Percentiles rank a stretch among this genome's conserved stretches.
These are phyloP conservation scores for Aristolochia fimbriata DNA, from an alignment of 164 flowering plant genomes.

Conservation along the genomic window DNA sequence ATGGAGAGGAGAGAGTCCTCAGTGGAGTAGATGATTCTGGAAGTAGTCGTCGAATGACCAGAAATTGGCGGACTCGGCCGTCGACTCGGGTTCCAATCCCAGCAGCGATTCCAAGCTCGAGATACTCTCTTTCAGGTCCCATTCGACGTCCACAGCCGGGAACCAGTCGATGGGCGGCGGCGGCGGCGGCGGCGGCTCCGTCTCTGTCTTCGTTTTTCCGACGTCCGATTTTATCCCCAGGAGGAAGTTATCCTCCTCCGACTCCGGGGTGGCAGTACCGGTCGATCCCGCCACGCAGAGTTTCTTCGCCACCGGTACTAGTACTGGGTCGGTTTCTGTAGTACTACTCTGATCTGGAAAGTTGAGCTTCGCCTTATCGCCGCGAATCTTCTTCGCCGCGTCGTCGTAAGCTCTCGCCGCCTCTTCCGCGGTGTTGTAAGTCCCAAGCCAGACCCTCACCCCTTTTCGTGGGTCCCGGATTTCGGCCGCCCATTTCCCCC, in stretches of 20 bases:
- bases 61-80: conserved; percentile 16
- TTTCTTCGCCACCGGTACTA: background rate
- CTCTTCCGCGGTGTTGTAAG: conserved; percentile 55
- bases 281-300: background rate
- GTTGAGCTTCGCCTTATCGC: conserved; percentile 73
- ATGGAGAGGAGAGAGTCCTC: background rate
- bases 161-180: background rate
- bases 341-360: too few relatives aligned
- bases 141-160: background rate
- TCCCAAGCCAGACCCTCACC: conserved; percentile 69
- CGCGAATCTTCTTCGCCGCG: conserved; percentile 67
- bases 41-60: conserved; percentile 29
- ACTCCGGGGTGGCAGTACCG: background rate
- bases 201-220: conserved; percentile 1
- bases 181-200: background rate
- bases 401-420: conserved; percentile 68
- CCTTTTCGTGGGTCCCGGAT: conserved; percentile 67
- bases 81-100: conserved; percentile 24
- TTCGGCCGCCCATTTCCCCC: conserved; percentile 81
- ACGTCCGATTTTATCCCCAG: background rate
- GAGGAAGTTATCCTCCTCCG: background rate
- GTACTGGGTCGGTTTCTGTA: too few relatives aligned
- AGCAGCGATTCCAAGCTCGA: conserved; percentile 45
- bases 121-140: conserved; percentile 25
- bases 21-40: background rate